Conservation (phyloP, 768 basidiomycete species). For the Amanita thiersii region DNA sequence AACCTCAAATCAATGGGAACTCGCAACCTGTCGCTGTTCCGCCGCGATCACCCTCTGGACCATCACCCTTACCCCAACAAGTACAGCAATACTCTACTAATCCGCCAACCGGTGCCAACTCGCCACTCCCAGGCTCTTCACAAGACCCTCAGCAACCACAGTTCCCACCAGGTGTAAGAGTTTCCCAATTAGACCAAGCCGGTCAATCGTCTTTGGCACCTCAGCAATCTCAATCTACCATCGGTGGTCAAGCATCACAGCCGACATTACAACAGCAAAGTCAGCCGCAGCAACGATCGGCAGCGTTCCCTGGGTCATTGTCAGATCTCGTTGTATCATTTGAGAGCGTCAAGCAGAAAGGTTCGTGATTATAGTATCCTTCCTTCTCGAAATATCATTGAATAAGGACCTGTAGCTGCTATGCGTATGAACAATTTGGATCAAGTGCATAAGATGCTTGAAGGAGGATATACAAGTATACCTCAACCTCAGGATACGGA, state of each 20-base stretch:
- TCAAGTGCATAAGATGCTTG: conserved; percentile 87
- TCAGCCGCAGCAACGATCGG: conserved; percentile 28
- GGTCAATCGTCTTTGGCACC: conserved; percentile 15
- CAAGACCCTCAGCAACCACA: conserved; percentile 49
- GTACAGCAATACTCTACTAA: conserved; percentile 23
- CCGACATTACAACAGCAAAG: conserved; percentile 39
- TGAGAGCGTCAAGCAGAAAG: conserved; percentile 95
- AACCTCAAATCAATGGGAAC: conserved; percentile 20
- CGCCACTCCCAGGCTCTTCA: conserved; percentile 33
- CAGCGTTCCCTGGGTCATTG: conserved; percentile 74
- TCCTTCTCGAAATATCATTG: conserved; percentile 1
- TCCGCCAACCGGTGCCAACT: conserved; percentile 16
- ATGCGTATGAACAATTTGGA: conserved; percentile 82
- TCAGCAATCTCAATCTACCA: conserved; percentile 26
- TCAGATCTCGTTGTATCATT: conserved; percentile 93
- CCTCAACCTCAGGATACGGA: conserved; percentile 95
- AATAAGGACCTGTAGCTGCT: conserved; percentile 36
- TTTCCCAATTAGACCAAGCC: conserved; percentile 37
- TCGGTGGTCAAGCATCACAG: conserved; percentile 43
- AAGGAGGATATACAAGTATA: conserved; percentile 81
- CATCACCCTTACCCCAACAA: conserved; percentile 37
- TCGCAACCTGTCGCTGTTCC: conserved; percentile 19
- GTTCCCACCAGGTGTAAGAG: conserved; percentile 66
- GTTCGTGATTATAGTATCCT: conserved; percentile 29
- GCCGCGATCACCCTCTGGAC: conserved; percentile 20